Base-by-base conservation (phyloP, 768 basidiomycete genomes). In the Amanita fuliginea region DNA sequence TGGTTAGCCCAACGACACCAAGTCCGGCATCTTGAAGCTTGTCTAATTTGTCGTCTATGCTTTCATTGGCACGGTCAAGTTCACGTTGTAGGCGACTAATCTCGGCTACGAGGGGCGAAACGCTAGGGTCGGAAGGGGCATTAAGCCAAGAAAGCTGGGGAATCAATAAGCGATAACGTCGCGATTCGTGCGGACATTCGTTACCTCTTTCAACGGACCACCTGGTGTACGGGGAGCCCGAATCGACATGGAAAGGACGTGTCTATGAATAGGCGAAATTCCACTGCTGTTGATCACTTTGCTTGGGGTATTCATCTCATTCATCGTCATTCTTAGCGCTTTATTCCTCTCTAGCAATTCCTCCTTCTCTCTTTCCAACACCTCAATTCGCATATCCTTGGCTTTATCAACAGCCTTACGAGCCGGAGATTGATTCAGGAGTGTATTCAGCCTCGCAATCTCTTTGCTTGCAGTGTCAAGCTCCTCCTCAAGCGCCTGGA, bases 21-120 rank as follows among this genome's bases (percentile, higher is more conserved):
- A 83, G 62, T 4, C 89, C 89, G 0, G 83, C 81, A 50, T 90
- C 82, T 58, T 88, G 86, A 2, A 94, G 79, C 46, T 83, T 80
- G 60, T 90, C 88, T 13, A 94, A 72, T 62, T 93, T 92, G 59
- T 90, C 83, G 56, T 94, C 92, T 47, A 94, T 86, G 56, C 77
- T 84, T 32, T 84, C 81, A 59, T 94, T 91, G 8, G 89, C 90
- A 2, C 61, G 72, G 54, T 85, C 83, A 22, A 93, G 80, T 55
- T 92, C 83, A 14, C 69, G 69, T 56, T 91, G 83, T 33, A 93
- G 68, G 19, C 83, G 76, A 45, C 70, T 72, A 44, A 92, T 86
- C 61, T 92, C 85, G 1, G 72, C 66, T n/a, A 89, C 60, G 14
- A 88, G 63, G 28, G 85, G 84, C 3, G 81, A 69, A 2, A 76